phyloP scores from a whole-genome alignment of 164 flowering plant species.

The Santalum album region DNA sequence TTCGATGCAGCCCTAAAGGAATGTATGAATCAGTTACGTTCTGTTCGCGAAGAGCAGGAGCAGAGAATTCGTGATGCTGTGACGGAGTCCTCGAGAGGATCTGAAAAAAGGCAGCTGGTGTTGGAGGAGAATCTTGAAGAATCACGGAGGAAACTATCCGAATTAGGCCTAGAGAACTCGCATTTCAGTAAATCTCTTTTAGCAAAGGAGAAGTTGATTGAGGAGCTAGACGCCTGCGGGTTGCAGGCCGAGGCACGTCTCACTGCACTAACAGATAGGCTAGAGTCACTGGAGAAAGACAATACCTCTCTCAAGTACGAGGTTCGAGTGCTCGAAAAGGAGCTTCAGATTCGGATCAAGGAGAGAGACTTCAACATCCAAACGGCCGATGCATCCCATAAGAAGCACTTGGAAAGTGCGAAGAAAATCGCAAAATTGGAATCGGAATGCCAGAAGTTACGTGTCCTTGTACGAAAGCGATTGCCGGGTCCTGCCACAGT shows the following conservation, averaged over 20 bases:
- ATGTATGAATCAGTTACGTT: constrained; percentile 58
- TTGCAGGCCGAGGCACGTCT: constrained; percentile 5
- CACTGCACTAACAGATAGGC: not conserved
- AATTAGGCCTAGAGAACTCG: constrained; percentile 30
- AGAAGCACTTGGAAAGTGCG: not conserved
- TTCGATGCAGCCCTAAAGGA: constrained; percentile 47
- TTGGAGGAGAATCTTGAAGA: constrained; percentile 40
- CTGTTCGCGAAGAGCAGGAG: constrained; percentile 61
- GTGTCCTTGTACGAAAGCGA: not conserved
- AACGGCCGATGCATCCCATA: not conserved
- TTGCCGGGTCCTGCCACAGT: constrained; percentile 1
- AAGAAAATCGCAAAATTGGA: not conserved
- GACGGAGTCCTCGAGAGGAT: constrained; percentile 31
- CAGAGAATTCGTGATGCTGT: constrained; percentile 49
- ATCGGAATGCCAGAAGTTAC: not conserved
- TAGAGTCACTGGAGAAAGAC: not conserved
- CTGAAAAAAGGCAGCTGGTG: constrained; percentile 21
- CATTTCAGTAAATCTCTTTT: constrained; percentile 33
- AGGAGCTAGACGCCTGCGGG: constrained; percentile 25
- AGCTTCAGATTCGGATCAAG: constrained; percentile 2
- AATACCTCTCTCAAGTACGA: not conserved
- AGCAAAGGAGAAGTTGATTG: constrained; percentile 36
- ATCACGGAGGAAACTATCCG: constrained; percentile 22
- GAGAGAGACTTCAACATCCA: not conserved
- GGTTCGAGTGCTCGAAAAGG: not conserved